Evolutionary conservation across 2,329 filamentous ascomycete species (phyloP).

Genomic region (Claviceps pazoutovae): DNA sequence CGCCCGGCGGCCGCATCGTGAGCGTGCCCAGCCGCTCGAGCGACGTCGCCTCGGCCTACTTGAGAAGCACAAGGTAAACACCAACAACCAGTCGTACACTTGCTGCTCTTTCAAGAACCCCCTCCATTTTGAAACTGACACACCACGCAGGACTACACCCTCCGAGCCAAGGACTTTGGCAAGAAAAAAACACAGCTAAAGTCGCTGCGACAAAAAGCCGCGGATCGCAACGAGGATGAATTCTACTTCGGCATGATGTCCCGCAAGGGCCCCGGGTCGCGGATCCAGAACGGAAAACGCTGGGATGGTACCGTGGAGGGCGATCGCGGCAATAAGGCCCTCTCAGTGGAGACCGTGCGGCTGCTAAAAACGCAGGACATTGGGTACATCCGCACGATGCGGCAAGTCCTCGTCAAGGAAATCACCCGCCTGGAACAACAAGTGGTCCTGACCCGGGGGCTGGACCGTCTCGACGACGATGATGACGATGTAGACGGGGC

Average conservation of each 20-base stretch:
- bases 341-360: slow-evolving; percentile 44
- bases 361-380: slow-evolving; percentile 57
- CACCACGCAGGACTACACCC: slow-evolving; percentile 41
- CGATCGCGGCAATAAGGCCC: slow-evolving; percentile 40
- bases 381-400: slow-evolving; percentile 49
- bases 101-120: not conserved
- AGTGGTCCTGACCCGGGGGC: slow-evolving; percentile 29
- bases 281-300: slow-evolving; percentile 32
- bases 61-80: slow-evolving; percentile 76
- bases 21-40: slow-evolving; percentile 75
- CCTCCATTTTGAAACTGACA: not conserved
- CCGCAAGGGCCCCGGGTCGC: slow-evolving; percentile 39
- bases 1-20: slow-evolving; percentile 72
- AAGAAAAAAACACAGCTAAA: slow-evolving; percentile 49
- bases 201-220: slow-evolving; percentile 44
- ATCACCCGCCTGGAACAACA: slow-evolving; percentile 40
- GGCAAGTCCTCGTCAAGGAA: slow-evolving; percentile 45
- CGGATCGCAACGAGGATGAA: slow-evolving; percentile 57
- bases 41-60: slow-evolving; percentile 79
- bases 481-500: slow-evolving; percentile 18
- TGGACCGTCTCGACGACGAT: slow-evolving; percentile 22
- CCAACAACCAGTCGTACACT: too few relatives aligned
- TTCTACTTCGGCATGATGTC: slow-evolving; percentile 60
- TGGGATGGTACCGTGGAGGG: slow-evolving; percentile 43
- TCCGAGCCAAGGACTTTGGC: slow-evolving; percentile 52